Conservation (phyloP, 257 asterid species). For the Plantago major region DNA sequence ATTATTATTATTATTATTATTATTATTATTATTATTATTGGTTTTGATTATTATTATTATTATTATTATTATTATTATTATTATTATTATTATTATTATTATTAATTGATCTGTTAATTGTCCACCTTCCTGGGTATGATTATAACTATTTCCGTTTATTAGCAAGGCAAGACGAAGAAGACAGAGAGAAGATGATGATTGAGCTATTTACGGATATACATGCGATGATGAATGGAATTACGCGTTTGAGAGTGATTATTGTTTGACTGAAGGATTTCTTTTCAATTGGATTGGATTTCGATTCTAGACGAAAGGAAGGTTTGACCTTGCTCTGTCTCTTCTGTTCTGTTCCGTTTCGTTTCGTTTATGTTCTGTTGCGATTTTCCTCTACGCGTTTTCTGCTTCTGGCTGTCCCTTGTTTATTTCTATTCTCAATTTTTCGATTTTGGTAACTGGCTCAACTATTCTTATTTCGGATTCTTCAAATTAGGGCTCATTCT, state of each 20-base stretch:
- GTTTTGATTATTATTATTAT: too few relatives aligned
- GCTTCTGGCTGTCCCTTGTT: too few relatives aligned
- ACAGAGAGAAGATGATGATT: neutral
- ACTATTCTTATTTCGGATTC: too few relatives aligned
- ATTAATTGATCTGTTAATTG: neutral
- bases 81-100: too few relatives aligned
- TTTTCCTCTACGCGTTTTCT: too few relatives aligned
- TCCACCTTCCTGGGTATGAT: neutral
- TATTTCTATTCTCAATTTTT: too few relatives aligned
- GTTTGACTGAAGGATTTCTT: neutral
- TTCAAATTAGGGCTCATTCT: too few relatives aligned
- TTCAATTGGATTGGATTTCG: neutral
- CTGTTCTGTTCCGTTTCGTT: neutral
- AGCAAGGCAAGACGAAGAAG: neutral
- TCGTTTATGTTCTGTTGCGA: too few relatives aligned
- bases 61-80: too few relatives aligned
- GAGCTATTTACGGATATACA: neutral
- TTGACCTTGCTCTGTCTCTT: neutral
- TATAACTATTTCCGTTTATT: neutral
- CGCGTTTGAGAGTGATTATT: conserved; percentile 4
- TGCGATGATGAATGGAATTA: neutral
- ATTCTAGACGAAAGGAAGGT: neutral
- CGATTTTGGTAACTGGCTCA: too few relatives aligned
- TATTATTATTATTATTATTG: too few relatives aligned
- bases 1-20: too few relatives aligned